Conservation (phyloP, 805 yeast genomes). For the Starmerella davenportii region DNA sequence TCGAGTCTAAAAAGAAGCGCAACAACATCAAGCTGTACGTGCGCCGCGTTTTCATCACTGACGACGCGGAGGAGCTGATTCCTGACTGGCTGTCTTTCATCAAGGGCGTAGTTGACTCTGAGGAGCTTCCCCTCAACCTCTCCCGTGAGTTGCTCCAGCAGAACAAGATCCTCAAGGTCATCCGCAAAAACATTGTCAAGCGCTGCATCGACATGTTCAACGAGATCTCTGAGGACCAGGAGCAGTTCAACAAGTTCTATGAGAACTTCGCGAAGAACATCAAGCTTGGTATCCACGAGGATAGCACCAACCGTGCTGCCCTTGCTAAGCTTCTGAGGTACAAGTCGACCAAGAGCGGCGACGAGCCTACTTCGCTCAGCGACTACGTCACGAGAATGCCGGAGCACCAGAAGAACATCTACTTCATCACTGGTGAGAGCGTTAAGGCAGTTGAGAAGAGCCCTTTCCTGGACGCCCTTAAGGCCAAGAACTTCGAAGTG, state of each 20-base stretch:
- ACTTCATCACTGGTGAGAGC: constrained; percentile 98
- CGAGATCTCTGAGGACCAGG: constrained; percentile 97
- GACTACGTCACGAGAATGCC: constrained; percentile 99
- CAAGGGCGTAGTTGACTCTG: constrained; percentile 98
- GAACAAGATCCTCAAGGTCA: constrained; percentile 98
- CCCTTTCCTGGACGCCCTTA: constrained; percentile 96
- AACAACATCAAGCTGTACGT: constrained; percentile 96
- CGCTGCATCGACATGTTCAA: constrained; percentile 95
- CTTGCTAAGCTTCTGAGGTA: constrained; percentile 91
- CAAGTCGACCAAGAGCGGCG: constrained; percentile 89
- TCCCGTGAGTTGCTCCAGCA: constrained; percentile 99
- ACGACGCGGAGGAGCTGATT: constrained; percentile 96
- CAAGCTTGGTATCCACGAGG: constrained; percentile 98
- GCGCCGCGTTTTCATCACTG: constrained; percentile 98
- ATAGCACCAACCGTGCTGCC: constrained; percentile 89
- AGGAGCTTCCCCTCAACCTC: constrained; percentile 97
- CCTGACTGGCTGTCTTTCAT: constrained; percentile 98
- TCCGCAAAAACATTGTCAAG: constrained; percentile 97
- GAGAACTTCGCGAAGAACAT: constrained; percentile 93
- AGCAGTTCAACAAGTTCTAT: constrained; percentile 97
- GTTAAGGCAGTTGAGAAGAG: constrained; percentile 95
- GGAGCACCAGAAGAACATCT: constrained; percentile 98
- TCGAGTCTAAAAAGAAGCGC: constrained; percentile 98
- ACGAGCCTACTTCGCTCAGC: constrained; percentile 82
- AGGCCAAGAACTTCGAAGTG: constrained; percentile 97